Evolutionary conservation across 345 rosid genomes (phyloP).

Genomic region (Pelargonium nanum): DNA sequence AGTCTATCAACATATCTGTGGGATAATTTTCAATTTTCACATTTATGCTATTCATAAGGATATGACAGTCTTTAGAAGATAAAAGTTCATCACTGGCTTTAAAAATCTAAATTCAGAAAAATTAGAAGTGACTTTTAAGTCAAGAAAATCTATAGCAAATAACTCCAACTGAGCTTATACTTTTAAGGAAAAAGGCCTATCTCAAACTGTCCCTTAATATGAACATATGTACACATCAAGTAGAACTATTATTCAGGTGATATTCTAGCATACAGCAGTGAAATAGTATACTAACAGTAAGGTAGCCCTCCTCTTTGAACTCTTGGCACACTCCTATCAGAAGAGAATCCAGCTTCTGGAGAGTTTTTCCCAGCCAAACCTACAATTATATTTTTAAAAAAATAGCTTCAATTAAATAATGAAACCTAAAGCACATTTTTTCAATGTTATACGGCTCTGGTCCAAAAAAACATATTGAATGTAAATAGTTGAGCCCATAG

Average conservation of each 20-base stretch:
- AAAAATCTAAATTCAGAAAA: too few relatives aligned
- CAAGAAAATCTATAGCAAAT: too few relatives aligned
- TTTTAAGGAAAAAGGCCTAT: too few relatives aligned
- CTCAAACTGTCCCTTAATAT: not conserved
- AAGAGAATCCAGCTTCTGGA: slow-evolving; percentile 88
- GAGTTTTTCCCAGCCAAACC: slow-evolving; percentile 98
- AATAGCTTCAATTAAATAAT: slow-evolving; percentile 5
- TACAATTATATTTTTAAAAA: slow-evolving; percentile 25
- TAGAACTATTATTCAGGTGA: not conserved
- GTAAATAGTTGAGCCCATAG: not conserved
- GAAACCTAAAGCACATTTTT: not conserved
- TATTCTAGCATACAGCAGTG: slow-evolving; percentile 3
- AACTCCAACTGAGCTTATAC: too few relatives aligned
- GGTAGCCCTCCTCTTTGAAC: slow-evolving; percentile 75
- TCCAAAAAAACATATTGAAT: not conserved
- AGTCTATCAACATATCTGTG: not conserved
- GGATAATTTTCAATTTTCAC: not conserved
- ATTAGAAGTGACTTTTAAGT: too few relatives aligned
- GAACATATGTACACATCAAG: too few relatives aligned
- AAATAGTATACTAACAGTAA: slow-evolving; percentile 55
- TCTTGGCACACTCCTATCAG: slow-evolving; percentile 90
- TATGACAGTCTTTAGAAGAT: not conserved
- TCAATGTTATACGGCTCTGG: not conserved
- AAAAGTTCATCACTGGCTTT: not conserved
- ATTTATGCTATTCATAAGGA: not conserved